Evolutionary conservation across 148 eudicot genomes (phyloP), one percentile per base, ranked within the genome.

Genomic region (Vaccinium macrocarpon): DNA sequence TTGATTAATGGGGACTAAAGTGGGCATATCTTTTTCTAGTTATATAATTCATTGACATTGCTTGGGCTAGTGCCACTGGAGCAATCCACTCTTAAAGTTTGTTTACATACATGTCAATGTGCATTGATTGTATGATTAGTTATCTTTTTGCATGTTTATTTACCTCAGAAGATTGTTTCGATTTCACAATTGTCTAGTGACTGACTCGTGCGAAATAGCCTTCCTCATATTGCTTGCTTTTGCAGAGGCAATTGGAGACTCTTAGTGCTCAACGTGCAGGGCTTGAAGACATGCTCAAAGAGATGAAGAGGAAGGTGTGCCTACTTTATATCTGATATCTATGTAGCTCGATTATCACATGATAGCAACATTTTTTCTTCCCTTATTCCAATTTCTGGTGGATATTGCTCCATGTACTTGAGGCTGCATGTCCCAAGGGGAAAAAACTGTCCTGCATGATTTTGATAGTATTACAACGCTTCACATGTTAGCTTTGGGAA

Each of bases 211-310:
- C 55, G 1, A 10, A 38, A 29, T 53, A 78, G 46, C 46, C 76
- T 25, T 83, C 79, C 27, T 9, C 80, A 59, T 71, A 23, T 59
- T 74, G 57, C 52, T 72, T 85, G 38, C 27, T 80, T 90, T 77
- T 89, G 91, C 93, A 97, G 98, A 92, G 96, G 91, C 97, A 97
- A 84, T 87, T 97, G 89, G 98, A 97, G 91, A 90, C 91, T 72
- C 95, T 97, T 82, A 98, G 99, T 85, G 92, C 98, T 50, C 95
- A 97, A 84, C 90, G 98, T 71, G 99, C 99, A 79, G 97, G 97
- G 64, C 98, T 97, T 85, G 99, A 97, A 84, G 99, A 97, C 90
- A 97, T 97, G 99, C 94, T 97, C 83, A 97, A 94, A 91, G 98
- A 97, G 82, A 97, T 95, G 98, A 97, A 94, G 90, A 92, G 95